Evolutionary conservation across 2,329 filamentous ascomycete genomes (phyloP), one percentile per base, ranked within the genome.

Genomic region (Pseudocercospora crystallina): DNA sequence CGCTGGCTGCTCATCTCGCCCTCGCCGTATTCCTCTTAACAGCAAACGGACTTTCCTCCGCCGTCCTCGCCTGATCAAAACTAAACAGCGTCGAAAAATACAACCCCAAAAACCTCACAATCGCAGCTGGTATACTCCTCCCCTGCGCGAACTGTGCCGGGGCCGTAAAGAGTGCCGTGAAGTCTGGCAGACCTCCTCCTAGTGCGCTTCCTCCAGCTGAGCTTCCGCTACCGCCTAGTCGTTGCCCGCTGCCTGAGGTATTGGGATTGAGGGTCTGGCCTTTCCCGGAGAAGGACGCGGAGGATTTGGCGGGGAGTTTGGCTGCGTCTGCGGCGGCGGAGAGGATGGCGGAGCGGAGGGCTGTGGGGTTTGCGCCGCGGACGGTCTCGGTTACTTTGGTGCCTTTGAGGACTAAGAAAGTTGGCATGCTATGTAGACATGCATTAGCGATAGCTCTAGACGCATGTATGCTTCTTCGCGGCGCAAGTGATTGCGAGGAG

Each of bases 391-490:
- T 65, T 17, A 76, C 73, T 38, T 68, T 65, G 32, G 59, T 62
- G 59, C 67, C 69, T 56, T 74, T 74, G 49, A 77, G 66, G 53
- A 77, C 67, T 49, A 77, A 72, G 65, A 77, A 77, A 15, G 75
- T 77, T 1, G 75, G 75, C 75, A 77, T 77, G 15, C 61, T 65
- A 38, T 26, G 38, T 11, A 32, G 26, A 29, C 34, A 2, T n/a
- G 13, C 42, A 13, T 31, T 12, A 31, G 20, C 33, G 13, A 1
- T 12, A 10, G 30, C 11, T 15, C n/a, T 9, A 12, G n/a, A n/a
- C 33, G 48, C 26, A 14, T 29, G 43, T 12, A 14, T 29, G 33
- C 14, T 17, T 33, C 32, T 7, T 14, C 8, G 9, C 38, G 17
- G 2, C 5, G 32, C 14, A 5, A 9, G 13, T 36, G 7, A n/a